phyloP scores from a whole-genome alignment of 2,329 filamentous ascomycete genomes.

The Pseudohalonectria lignicola region DNA sequence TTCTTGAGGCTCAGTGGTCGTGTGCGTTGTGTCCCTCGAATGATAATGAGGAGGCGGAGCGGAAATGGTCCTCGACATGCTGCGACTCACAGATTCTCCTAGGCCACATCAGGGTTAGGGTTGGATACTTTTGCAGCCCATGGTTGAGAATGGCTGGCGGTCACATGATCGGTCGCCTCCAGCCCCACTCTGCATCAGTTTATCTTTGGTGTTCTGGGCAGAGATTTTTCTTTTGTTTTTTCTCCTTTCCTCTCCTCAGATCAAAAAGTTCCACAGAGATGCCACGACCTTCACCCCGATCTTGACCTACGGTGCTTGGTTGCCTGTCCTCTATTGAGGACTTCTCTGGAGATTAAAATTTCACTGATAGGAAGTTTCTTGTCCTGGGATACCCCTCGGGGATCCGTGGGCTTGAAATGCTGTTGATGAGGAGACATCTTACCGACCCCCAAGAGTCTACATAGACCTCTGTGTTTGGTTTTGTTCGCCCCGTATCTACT shows the following conservation, averaged over 20 bases:
- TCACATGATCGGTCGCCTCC: background rate
- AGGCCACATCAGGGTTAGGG: background rate
- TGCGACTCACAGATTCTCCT: no score
- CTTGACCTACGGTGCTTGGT: conserved; percentile 47
- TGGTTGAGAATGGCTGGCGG: no score
- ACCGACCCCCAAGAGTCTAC: no score
- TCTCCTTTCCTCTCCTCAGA: conserved; percentile 33
- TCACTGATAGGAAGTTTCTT: conserved; percentile 56
- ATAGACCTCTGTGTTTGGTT: no score
- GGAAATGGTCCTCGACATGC: no score
- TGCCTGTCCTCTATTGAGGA: conserved; percentile 25
- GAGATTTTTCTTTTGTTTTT: conserved; percentile 12
- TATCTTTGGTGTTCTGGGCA: no score
- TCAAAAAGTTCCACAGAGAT: conserved; percentile 53
- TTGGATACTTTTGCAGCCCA: background rate
- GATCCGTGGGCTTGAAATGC: conserved; percentile 42
- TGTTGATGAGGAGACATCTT: conserved; percentile 47
- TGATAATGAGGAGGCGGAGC: no score
- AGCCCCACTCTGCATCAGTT: no score
- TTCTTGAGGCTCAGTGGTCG: no score
- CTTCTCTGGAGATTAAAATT: conserved; percentile 41
- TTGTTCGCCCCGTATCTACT: no score
- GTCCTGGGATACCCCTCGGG: conserved; percentile 23
- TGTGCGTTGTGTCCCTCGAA: no score
- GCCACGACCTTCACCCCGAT: conserved; percentile 52